A percentile compares a stretch with the other conserved stretches of the same genome.
These are phyloP conservation scores for Haplographium delicatum DNA, from an alignment of 495 filamentous ascomycete species.

Conservation along the genomic window DNA sequence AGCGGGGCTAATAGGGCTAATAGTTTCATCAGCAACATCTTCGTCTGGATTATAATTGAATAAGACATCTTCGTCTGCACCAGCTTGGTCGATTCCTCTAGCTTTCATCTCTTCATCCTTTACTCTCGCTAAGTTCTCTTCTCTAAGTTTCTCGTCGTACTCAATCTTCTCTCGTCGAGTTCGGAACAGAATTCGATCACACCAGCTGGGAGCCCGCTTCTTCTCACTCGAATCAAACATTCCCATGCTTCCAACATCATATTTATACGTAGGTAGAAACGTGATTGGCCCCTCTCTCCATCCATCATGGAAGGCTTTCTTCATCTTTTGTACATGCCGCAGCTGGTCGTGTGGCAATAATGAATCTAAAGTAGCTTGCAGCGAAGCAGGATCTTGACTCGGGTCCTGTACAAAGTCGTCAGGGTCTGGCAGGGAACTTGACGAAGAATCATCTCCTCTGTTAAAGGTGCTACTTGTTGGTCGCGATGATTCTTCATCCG, in stretches of 20 bases:
- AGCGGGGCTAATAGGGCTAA: too few species aligned
- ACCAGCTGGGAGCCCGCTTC: conserved; percentile 89
- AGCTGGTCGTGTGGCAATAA: conserved; percentile 90
- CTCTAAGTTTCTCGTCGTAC: conserved; percentile 62
- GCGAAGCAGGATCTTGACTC: conserved; percentile 46
- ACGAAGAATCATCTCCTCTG: conserved; percentile 19
- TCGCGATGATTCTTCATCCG: conserved; percentile 15
- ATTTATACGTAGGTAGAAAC: conserved; percentile 94
- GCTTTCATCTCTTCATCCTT: conserved; percentile 82
- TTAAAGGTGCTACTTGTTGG: conserved; percentile 16
- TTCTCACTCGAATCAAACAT: conserved; percentile 95
- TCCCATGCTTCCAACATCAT: conserved; percentile 90
- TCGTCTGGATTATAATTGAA: conserved; percentile 87
- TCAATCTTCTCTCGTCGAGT: conserved; percentile 62
- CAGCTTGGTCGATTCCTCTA: conserved; percentile 66
- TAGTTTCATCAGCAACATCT: conserved; percentile 47
- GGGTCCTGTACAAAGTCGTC: conserved; percentile 51
- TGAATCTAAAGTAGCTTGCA: conserved; percentile 82
- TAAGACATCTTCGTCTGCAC: conserved; percentile 74
- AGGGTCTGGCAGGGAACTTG: conserved; percentile 40
- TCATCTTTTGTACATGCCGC: conserved; percentile 60
- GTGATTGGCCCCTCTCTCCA: conserved; percentile 86
- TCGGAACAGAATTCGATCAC: conserved; percentile 89
- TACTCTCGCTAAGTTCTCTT: conserved; percentile 61
- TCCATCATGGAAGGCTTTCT: conserved; percentile 80